Percentiles rank a stretch among this genome's conserved stretches.
phyloP scores from a whole-genome alignment of 139 green algal species.

The Micractinium sp. region DNA sequence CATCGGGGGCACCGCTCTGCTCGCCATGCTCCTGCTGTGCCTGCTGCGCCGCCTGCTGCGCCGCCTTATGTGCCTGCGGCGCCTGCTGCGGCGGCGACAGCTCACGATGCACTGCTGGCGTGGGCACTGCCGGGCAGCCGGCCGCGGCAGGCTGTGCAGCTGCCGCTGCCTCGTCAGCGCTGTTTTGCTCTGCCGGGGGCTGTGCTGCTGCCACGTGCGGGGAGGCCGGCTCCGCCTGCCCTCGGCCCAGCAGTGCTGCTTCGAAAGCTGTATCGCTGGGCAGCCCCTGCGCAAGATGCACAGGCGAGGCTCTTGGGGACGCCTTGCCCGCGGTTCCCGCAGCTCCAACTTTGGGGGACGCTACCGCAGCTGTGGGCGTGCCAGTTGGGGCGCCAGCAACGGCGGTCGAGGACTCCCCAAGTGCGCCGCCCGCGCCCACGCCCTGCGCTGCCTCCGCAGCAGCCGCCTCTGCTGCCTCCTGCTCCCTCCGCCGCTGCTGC shows the following conservation, averaged over 20 bases:
- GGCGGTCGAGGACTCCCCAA: neutral
- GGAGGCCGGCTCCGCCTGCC: too few species aligned
- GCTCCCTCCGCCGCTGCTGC: neutral
- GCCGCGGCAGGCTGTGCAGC: too few species aligned
- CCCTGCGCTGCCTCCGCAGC: neutral
- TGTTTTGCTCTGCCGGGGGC: neutral
- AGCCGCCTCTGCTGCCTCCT: neutral
- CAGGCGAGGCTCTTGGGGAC: too few species aligned
- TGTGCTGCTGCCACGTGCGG: neutral
- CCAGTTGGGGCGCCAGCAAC: too few species aligned
- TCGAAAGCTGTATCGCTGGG: neutral
- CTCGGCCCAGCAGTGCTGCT: too few species aligned
- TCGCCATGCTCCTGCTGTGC: neutral
- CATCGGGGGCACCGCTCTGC: neutral
- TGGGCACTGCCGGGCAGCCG: too few species aligned
- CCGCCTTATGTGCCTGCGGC: constrained; percentile 37
- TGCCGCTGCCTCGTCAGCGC: too few species aligned
- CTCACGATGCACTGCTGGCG: neutral
- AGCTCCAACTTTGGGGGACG: neutral
- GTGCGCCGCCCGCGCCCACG: neutral
- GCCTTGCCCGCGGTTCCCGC: too few species aligned
- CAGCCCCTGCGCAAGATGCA: too few species aligned
- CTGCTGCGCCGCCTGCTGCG: neutral
- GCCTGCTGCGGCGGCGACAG: constrained; percentile 10
- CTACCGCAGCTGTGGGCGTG: neutral